Conservation (phyloP, 345 rosid genomes). For the Lenwebbia sp. region DNA sequence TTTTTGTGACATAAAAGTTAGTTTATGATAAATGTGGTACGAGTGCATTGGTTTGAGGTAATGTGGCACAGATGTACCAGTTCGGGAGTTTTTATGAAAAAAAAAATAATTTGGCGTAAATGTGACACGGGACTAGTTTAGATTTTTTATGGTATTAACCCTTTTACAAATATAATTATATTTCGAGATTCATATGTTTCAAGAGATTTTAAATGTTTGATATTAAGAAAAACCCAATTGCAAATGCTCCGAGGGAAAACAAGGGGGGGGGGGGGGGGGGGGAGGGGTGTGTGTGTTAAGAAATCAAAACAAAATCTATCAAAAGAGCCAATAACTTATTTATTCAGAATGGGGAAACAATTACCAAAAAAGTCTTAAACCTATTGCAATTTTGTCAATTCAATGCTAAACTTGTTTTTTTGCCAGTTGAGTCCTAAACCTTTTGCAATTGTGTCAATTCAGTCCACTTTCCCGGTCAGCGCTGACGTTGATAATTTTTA, state of each 20-base stretch:
- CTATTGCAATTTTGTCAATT: too few relatives aligned
- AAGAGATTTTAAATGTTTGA: neutral
- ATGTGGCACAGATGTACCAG: neutral
- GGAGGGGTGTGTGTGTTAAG: too few relatives aligned
- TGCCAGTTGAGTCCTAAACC: too few relatives aligned
- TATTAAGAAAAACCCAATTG: neutral
- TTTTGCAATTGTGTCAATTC: too few relatives aligned
- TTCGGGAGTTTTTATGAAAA: neutral
- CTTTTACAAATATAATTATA: neutral
- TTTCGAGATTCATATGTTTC: neutral
- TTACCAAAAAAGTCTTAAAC: too few relatives aligned
- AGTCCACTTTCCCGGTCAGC: too few relatives aligned
- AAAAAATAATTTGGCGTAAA: neutral
- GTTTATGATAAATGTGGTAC: neutral
- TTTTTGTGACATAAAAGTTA: neutral
- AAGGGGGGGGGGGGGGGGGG: too few relatives aligned
- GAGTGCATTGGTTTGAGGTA: neutral
- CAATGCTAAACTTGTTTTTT: too few relatives aligned
- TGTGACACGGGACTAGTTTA: accelerated
- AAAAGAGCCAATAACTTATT: neutral
- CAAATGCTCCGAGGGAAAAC: neutral
- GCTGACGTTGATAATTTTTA: too few relatives aligned
- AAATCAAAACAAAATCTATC: too few relatives aligned
- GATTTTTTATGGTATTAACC: neutral
- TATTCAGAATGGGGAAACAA: too few relatives aligned